Percentiles rank a stretch among this genome's conserved stretches.
Conservation (phyloP, 2,329 filamentous ascomycete species). For the Neocucurbitaria cava region DNA sequence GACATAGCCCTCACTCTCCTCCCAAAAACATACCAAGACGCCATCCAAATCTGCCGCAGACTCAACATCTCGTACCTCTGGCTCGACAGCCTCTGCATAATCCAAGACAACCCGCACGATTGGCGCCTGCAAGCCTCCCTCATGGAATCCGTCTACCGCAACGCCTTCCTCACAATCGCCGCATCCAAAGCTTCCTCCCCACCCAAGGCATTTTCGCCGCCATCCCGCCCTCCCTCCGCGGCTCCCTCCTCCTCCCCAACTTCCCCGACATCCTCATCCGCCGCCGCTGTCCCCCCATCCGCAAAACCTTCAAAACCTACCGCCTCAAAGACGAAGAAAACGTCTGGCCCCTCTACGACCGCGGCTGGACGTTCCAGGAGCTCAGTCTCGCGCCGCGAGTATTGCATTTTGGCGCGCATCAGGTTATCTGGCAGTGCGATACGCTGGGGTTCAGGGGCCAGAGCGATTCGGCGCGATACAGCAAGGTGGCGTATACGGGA, state of each 20-base stretch:
- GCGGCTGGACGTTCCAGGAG: conserved; percentile 18
- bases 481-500: too few relatives aligned
- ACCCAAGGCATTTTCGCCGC: neutral
- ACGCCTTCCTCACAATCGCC: neutral
- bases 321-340: neutral
- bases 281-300: neutral
- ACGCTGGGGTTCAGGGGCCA: neutral
- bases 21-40: neutral
- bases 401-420: conserved; percentile 10
- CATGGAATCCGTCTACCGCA: conserved; percentile 2
- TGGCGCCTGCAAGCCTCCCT: neutral
- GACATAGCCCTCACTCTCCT: neutral
- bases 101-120: conserved; percentile 1
- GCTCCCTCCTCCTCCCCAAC: too few relatives aligned
- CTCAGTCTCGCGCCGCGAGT: conserved; percentile 12
- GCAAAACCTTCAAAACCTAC: too few relatives aligned
- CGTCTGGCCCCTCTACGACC: neutral
- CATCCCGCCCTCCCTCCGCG: neutral
- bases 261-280: neutral
- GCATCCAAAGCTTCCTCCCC: neutral
- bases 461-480: neutral
- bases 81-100: conserved; percentile 10
- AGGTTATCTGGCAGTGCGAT: conserved; percentile 14
- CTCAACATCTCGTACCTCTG: conserved; percentile 4
- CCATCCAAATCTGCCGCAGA: neutral